Conservation (phyloP, 2,329 filamentous ascomycete species). For the Calonectria naviculata region DNA sequence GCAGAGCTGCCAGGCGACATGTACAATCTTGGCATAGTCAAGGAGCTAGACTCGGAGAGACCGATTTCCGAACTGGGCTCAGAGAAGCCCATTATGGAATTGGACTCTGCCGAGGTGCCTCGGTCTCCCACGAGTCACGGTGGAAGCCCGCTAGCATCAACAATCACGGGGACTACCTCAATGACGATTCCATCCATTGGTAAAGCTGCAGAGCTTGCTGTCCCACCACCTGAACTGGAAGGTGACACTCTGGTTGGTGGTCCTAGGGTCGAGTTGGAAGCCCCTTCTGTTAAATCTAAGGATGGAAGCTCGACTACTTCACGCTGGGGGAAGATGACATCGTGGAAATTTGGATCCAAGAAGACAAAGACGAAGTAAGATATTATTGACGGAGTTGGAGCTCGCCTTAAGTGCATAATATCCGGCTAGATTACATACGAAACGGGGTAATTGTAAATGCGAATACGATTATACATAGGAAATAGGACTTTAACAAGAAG, state of each 20-base stretch:
- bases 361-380: conserved; percentile 30
- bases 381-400: neutral
- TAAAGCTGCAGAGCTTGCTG: conserved; percentile 24
- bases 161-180: neutral
- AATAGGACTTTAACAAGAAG: neutral
- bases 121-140: neutral
- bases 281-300: conserved; percentile 13
- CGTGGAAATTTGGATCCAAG: conserved; percentile 36
- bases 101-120: neutral
- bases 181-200: neutral
- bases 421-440: neutral
- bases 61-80: neutral
- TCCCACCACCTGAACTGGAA: conserved; percentile 33
- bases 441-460: neutral
- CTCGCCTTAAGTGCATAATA: neutral
- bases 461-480: neutral
- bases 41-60: neutral
- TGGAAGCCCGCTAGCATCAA: neutral
- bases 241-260: conserved; percentile 15
- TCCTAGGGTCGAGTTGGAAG: conserved; percentile 25
- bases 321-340: conserved; percentile 33
- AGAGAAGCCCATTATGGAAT: neutral
- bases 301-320: conserved; percentile 7
- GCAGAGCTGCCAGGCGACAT: conserved; percentile 26
- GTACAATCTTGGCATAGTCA: neutral